These are phyloP conservation scores for Claviceps fusiformis DNA, from an alignment of 2,329 filamentous ascomycete species.

Conservation along the genomic window DNA sequence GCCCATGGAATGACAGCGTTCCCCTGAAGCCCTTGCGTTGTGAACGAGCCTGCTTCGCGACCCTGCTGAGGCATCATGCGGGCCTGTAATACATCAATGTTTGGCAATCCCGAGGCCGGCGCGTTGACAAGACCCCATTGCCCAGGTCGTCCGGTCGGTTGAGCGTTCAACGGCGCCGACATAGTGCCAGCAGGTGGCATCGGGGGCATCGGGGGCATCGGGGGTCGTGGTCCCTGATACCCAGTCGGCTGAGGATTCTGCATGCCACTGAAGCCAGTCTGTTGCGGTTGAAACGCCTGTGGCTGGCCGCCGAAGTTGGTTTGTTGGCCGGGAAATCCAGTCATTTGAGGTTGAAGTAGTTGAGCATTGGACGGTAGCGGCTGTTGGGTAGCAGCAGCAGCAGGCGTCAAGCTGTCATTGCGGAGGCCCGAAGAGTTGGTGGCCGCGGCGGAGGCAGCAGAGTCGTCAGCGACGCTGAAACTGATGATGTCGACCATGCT, in stretches of 20 bases:
- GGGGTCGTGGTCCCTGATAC: conserved; percentile 73
- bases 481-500: conserved; percentile 99
- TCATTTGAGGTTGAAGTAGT: conserved; percentile 52
- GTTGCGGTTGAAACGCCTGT: conserved; percentile 50
- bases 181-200: conserved; percentile 41
- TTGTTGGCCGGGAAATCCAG: conserved; percentile 48
- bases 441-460: conserved; percentile 32
- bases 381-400: conserved; percentile 45
- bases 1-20: conserved; percentile 97
- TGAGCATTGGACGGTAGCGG: conserved; percentile 61
- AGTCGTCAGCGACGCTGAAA: conserved; percentile 74
- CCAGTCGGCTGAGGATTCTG: conserved; percentile 61
- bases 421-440: conserved; percentile 60
- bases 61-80: conserved; percentile 97
- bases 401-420: conserved; percentile 33
- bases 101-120: conserved; percentile 75
- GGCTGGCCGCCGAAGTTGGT: conserved; percentile 43
- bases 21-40: conserved; percentile 73
- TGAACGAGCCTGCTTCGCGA: conserved; percentile 70
- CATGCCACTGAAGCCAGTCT: conserved; percentile 55
- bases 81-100: conserved; percentile 82
- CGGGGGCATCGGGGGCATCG: conserved; percentile 79
- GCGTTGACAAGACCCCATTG: conserved; percentile 99
- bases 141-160: conserved; percentile 82
- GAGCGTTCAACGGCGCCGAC: conserved; percentile 62